phyloP scores from a whole-genome alignment of 140 eudicot genomes.

The Erigeron philadelphicus region DNA sequence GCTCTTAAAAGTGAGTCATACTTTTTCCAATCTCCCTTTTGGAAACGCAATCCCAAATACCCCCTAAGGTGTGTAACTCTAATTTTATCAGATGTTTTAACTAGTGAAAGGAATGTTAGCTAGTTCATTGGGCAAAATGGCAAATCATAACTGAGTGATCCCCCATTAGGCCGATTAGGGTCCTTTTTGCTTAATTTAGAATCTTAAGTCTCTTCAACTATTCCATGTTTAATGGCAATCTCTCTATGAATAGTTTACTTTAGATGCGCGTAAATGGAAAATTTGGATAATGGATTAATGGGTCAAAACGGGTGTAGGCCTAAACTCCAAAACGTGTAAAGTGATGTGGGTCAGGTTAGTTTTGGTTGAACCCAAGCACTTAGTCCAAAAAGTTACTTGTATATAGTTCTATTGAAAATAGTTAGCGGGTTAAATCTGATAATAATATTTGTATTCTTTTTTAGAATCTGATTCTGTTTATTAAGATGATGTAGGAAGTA shows the following conservation, averaged over 20 bases:
- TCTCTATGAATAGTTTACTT: conserved; percentile 13
- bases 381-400: background rate
- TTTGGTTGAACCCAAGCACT: background rate
- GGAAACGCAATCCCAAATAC: too few relatives aligned
- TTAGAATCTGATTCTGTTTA: background rate
- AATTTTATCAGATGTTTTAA: conserved; percentile 12
- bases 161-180: conserved; percentile 14
- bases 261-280: background rate
- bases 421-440: background rate
- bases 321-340: background rate
- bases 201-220: conserved; percentile 1
- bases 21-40: too few relatives aligned
- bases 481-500: background rate
- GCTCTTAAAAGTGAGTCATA: background rate
- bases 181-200: conserved; percentile 25
- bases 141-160: conserved; percentile 16
- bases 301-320: too few relatives aligned
- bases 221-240: conserved; percentile 13
- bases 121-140: conserved; percentile 12
- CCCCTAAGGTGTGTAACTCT: conserved; percentile 19
- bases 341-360: background rate
- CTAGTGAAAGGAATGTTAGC: conserved; percentile 17
- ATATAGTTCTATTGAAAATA: background rate
- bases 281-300: background rate
- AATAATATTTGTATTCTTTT: background rate